These are phyloP conservation scores for Ailanthus altissimus DNA, from an alignment of 345 rosid genomes.

Conservation along the genomic window DNA sequence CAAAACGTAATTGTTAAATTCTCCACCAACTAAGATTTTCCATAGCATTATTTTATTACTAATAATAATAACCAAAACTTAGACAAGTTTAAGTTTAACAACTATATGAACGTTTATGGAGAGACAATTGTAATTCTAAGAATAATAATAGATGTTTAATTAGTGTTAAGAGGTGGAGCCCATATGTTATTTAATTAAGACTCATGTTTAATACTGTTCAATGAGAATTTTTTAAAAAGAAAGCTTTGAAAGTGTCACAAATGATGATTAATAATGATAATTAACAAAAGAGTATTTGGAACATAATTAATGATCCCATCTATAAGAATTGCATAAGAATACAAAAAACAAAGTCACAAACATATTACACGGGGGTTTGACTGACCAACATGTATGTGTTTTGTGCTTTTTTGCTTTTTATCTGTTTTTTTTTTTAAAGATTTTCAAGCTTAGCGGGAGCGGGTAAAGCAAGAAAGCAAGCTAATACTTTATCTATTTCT, in stretches of 20 bases:
- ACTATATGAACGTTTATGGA: conserved; percentile 11
- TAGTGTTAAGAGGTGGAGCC: conserved; percentile 34
- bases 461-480: conserved; percentile 34
- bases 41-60: neutral
- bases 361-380: conserved; percentile 4
- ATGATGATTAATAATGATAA: conserved; percentile 31
- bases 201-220: conserved; percentile 27
- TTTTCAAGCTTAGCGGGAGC: neutral
- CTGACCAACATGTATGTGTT: no score
- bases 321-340: neutral
- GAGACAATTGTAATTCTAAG: conserved; percentile 15
- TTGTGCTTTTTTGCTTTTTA: no score
- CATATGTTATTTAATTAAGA: conserved; percentile 23
- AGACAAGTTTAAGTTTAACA: conserved; percentile 11
- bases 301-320: conserved; percentile 6
- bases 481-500: no score
- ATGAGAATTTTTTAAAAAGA: conserved; percentile 29
- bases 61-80: no score
- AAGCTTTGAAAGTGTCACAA: conserved; percentile 20
- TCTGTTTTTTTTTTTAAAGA: neutral
- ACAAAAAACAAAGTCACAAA: conserved; percentile 17
- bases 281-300: neutral
- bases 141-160: conserved; percentile 18
- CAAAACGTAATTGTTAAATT: no score
- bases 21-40: conserved; percentile 15